phyloP scores from a whole-genome alignment of 331 rosid genomes.

The Cucumis variabilis region DNA sequence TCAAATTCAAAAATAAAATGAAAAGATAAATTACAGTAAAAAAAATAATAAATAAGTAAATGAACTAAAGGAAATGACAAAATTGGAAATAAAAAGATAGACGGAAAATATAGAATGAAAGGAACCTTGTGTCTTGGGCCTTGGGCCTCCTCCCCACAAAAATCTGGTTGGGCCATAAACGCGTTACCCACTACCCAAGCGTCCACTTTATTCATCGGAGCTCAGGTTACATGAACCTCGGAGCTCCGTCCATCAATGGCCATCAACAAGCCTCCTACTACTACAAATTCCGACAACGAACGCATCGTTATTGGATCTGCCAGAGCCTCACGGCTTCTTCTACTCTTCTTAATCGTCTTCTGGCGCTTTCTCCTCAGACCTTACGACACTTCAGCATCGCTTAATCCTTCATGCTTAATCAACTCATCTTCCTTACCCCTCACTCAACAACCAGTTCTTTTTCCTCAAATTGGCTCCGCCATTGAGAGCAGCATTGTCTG shows the following conservation, averaged over 20 bases:
- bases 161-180: background rate
- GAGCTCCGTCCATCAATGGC: conserved; percentile 34
- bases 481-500: conserved; percentile 79
- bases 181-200: background rate
- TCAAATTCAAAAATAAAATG: no score
- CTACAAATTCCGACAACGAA: conserved; percentile 36
- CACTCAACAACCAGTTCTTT: conserved; percentile 33
- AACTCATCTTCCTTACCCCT: background rate
- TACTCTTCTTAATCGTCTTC: conserved; percentile 55
- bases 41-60: no score
- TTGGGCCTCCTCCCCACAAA: no score
- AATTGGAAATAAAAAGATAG: no score
- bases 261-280: background rate
- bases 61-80: no score
- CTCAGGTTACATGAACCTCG: background rate
- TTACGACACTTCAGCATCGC: conserved; percentile 82
- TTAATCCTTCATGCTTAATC: conserved; percentile 71
- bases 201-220: background rate
- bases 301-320: conserved; percentile 59
- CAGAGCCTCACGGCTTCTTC: conserved; percentile 59
- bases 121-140: no score
- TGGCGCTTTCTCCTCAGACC: conserved; percentile 66
- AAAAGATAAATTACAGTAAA: no score
- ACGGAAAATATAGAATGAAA: no score
- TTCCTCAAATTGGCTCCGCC: conserved; percentile 52